Conservation (phyloP, 2,329 filamentous ascomycete genomes). For the Westerdykella ornata region DNA sequence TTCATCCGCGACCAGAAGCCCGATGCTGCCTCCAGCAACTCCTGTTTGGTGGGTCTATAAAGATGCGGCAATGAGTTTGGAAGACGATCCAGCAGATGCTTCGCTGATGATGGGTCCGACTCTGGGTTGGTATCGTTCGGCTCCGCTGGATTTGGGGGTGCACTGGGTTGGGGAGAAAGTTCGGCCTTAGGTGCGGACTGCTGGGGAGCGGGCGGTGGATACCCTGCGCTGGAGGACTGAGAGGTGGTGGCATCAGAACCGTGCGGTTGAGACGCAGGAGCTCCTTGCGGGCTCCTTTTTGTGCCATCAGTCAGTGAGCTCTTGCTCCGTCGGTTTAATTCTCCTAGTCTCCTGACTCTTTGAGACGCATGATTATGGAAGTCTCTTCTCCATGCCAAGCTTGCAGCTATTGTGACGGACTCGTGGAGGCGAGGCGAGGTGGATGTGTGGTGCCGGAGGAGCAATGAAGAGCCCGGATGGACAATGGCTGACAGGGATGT, state of each 20-base stretch:
- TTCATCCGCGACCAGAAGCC: constrained; percentile 87
- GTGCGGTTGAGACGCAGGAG: constrained; percentile 1
- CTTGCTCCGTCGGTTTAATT: constrained; percentile 29
- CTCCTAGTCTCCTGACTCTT: constrained; percentile 9
- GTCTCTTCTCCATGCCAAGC: constrained; percentile 26
- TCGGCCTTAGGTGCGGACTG: constrained; percentile 26
- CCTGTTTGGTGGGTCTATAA: constrained; percentile 84
- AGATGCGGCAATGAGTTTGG: constrained; percentile 57
- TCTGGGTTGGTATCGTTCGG: constrained; percentile 16
- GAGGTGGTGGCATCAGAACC: no score
- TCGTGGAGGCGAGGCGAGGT: constrained; percentile 9
- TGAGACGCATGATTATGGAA: constrained; percentile 21
- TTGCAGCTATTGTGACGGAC: constrained; percentile 20
- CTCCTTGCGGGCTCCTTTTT: constrained; percentile 14
- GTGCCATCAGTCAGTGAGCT: constrained; percentile 31
- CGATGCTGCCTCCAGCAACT: constrained; percentile 81
- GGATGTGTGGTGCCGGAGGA: constrained; percentile 6
- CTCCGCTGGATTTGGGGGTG: constrained; percentile 19
- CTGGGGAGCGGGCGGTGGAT: background rate
- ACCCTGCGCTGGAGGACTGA: no score
- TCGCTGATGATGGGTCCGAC: constrained; percentile 18
- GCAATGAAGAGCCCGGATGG: constrained; percentile 8
- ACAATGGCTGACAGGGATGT: constrained; percentile 11
- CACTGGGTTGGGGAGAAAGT: constrained; percentile 25
- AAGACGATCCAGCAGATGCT: constrained; percentile 51